Evolutionary conservation across 2,329 filamentous ascomycete species (phyloP), one percentile per base, ranked within the genome.

Genomic region (Chlorencoelia australis): DNA sequence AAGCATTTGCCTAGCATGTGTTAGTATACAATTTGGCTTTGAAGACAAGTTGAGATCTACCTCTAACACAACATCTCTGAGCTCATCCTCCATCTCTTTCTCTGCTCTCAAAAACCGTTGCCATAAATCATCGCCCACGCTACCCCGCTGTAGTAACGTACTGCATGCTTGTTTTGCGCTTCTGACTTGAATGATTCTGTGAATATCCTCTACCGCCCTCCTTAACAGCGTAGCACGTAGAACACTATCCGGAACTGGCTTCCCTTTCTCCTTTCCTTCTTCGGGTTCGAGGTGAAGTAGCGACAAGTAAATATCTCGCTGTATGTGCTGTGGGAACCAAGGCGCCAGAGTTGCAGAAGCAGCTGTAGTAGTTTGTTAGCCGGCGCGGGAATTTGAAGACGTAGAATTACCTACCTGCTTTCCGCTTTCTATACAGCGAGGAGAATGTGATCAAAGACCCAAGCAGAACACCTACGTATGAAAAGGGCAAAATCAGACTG

Each of bases 41-140:
- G 9, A 7, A n/a, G 14, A n/a, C n/a, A 10, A 5, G 22, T 27
- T 15, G 9, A 15, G 1, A 45, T 70, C 44, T 60, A 93, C 87
- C 78, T 96, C 89, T 51, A 79, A 75, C 21, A 96, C 87, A 16
- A 96, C 89, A 62, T 98, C 91, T 52, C 85, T 76, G 43, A 98
- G 69, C 64, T 98, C 91, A 49, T 87, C 85, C 64, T 98, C 88
- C 69, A 96, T 93, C 64, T 98, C 91, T 66, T 93, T 88, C 72
- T 98, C 91, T 1, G 89, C 91, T 33, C 86, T 74, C 62, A 79
- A 64, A 61, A 96, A 94, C 25, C 89, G 73, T 66, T 95, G 85
- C 82, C 87, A 94, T 49, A 98, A 63, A 60, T 98, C 91, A 58
- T 98, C 91, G 10, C 91, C 89, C 2, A 98, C 87, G 54, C 86